Evolutionary conservation across 345 rosid species (phyloP), one percentile per base, ranked within the genome.

Genomic region (Eutrema japonicum): DNA sequence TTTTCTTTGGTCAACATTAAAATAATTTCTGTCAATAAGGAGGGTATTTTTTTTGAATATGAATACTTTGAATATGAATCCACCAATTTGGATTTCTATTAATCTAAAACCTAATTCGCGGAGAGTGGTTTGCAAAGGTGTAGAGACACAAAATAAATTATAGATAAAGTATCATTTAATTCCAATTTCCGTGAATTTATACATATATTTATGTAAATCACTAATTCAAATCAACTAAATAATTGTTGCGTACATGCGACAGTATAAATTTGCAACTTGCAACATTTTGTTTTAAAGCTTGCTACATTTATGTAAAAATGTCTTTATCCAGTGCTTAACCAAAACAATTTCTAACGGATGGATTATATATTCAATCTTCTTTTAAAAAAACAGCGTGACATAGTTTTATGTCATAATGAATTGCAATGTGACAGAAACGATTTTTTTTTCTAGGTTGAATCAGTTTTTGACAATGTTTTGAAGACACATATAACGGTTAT

Each of bases 221-320:
- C 36, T 46, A 46, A 35, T 33, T 57, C 7, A n/a, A 43, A 70
- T 56, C 46, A 35, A 35, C 29, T 12, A 36, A 8, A 18, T 45
- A 43, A 22, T 3, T 43, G 42, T 32, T 68, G 30, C 14, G 7
- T 9, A 29, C 56, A 57, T 60, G 41, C 38, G 51, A 60, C 60
- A 32, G 35, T 32, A 32, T 38, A 29, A 50, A 50, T 41, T 49
- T 60, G 59, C 75, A 71, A 59, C 50, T 59, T 71, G 75, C 48
- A 58, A 26, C 29, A 49, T 69, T 46, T 46, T 22, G 1, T 10
- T 12, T 3, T 13, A 27, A 10, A 50, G 10, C 45, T 35, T 66
- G 9, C 60, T 37, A 51, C 16, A 16, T 51, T 51, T 66, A 1
- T 40, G 12, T 22, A 10, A 22, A 60, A 40, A 3, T 42, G 12